Conservation (phyloP, 2,329 filamentous ascomycete genomes). For the Neopestalotiopsis sp. region DNA sequence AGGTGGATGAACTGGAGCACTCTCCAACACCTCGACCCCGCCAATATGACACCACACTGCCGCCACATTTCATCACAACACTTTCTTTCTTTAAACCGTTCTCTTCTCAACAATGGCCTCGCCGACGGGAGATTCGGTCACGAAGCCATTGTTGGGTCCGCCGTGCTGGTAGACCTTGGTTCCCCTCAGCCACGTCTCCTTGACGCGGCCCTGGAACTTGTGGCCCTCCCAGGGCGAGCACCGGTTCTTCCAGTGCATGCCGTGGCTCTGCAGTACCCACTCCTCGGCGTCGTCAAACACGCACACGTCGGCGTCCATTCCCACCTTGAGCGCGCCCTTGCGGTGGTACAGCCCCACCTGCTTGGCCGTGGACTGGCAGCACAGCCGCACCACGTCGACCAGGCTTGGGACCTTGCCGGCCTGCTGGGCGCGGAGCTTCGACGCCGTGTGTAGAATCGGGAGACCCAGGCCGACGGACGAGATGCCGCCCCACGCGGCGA, state of each 20-base stretch:
- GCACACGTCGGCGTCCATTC: slow-evolving; percentile 89
- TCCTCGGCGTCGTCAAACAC: slow-evolving; percentile 86
- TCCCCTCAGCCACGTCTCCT: slow-evolving; percentile 86
- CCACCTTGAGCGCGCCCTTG: slow-evolving; percentile 82
- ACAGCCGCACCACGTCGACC: slow-evolving; percentile 83
- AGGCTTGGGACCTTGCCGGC: slow-evolving; percentile 55
- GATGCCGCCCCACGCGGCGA: slow-evolving; percentile 95
- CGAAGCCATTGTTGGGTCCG: slow-evolving; percentile 56
- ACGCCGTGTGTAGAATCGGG: slow-evolving; percentile 85
- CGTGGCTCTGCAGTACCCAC: slow-evolving; percentile 75
- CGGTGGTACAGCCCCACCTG: slow-evolving; percentile 84
- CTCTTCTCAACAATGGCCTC: slow-evolving; percentile 67
- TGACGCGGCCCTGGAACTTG: slow-evolving; percentile 76
- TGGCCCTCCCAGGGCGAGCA: slow-evolving; percentile 90
- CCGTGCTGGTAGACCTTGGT: slow-evolving; percentile 74
- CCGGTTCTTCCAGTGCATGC: slow-evolving; percentile 95
- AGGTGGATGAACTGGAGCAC: too few species aligned
- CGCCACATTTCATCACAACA: neutral
- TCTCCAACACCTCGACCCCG: neutral
- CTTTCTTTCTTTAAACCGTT: slow-evolving; percentile 38
- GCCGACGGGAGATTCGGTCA: slow-evolving; percentile 53
- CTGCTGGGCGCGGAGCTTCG: slow-evolving; percentile 62
- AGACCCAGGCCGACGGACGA: slow-evolving; percentile 91
- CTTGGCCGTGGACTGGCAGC: slow-evolving; percentile 82
- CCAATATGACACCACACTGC: neutral